Base-by-base conservation (phyloP, 1,284 basidiomycete species). In the Pterula multifida region DNA sequence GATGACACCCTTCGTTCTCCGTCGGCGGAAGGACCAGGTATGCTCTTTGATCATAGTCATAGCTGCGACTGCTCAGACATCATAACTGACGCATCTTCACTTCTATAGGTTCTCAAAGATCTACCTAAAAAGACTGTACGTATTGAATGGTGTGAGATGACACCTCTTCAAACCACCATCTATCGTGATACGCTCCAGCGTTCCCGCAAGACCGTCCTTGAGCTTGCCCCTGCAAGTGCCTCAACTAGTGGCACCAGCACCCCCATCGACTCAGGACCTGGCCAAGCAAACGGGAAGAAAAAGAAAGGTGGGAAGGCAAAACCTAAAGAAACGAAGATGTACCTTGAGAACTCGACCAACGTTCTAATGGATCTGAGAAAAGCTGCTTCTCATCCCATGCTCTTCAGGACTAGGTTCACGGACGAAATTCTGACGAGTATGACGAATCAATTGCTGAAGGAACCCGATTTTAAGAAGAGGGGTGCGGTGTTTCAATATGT, bases 1-100 rank as follows among this genome's bases (percentile, higher is more conserved):
- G 93, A 93, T 99, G 85, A 94, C 90, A 15, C 96, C 96, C 0
- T 99, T 99, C 63, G 94, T 98, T 24, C 76, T 99, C 19, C 86
- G 96, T 21, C 79, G 96, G 47, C 80, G 94, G 56, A 99, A 99
- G 68, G 90, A 93, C 55, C 88, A 92, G 68, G 87, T 81, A 55
- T 49, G 6, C 17, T 17, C 4, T 42, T 42, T 42, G 13, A 17
- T 42, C 68, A 56, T 28, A 2, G 23, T 26, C 21, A 49, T 45
- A 49, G 9, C 50, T 54, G 2, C 45, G 42, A 48, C 45, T 45
- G 36, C 48, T n/a, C n/a, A n/a, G n/a, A n/a, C n/a, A n/a, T n/a
- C n/a, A n/a, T n/a, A n/a, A n/a, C n/a, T n/a, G n/a, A n/a, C n/a
- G n/a, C n/a, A n/a, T 50, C 32, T 50, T 36, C 22, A 17, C 42